These are phyloP conservation scores for Pleurotus ostreatus DNA, from an alignment of 768 basidiomycete species.

Conservation along the genomic window DNA sequence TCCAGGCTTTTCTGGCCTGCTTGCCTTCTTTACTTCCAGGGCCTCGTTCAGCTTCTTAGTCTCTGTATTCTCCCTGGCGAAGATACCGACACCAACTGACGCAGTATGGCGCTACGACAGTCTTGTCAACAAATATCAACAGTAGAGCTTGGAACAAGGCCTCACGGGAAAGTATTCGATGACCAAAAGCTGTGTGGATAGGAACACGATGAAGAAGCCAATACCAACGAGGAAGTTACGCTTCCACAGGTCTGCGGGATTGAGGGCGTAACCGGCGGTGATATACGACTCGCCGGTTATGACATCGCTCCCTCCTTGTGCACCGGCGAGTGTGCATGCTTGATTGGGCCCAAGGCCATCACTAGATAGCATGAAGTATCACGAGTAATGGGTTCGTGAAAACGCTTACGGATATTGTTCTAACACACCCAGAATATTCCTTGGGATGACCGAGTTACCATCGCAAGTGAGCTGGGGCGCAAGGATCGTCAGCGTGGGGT, in stretches of 20 bases:
- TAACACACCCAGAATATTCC: slow-evolving; percentile 47
- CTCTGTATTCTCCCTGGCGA: slow-evolving; percentile 55
- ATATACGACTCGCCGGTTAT: slow-evolving; percentile 66
- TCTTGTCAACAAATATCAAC: slow-evolving; percentile 17
- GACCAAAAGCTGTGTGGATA: slow-evolving; percentile 60
- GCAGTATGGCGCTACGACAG: slow-evolving; percentile 41
- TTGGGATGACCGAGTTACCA: slow-evolving; percentile 60
- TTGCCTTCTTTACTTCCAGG: slow-evolving; percentile 50
- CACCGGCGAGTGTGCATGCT: slow-evolving; percentile 74
- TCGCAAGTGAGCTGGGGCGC: slow-evolving; percentile 53
- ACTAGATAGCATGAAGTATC: slow-evolving; percentile 13
- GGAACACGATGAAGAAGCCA: slow-evolving; percentile 67
- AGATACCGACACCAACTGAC: slow-evolving; percentile 48
- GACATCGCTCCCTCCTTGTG: slow-evolving; percentile 46
- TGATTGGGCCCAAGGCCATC: slow-evolving; percentile 60
- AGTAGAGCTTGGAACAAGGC: background rate
- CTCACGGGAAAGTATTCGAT: slow-evolving; percentile 62
- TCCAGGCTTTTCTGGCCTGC: slow-evolving; percentile 25
- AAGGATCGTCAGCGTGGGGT: background rate
- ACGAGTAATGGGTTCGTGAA: slow-evolving; percentile 1
- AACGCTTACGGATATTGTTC: slow-evolving; percentile 57
- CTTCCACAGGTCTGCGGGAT: slow-evolving; percentile 54
- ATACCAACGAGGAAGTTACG: slow-evolving; percentile 68
- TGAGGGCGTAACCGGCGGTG: slow-evolving; percentile 45
- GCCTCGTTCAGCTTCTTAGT: slow-evolving; percentile 49